These are phyloP conservation scores for Naganishia kalamii DNA, from an alignment of 768 basidiomycete species.

Conservation along the genomic window DNA sequence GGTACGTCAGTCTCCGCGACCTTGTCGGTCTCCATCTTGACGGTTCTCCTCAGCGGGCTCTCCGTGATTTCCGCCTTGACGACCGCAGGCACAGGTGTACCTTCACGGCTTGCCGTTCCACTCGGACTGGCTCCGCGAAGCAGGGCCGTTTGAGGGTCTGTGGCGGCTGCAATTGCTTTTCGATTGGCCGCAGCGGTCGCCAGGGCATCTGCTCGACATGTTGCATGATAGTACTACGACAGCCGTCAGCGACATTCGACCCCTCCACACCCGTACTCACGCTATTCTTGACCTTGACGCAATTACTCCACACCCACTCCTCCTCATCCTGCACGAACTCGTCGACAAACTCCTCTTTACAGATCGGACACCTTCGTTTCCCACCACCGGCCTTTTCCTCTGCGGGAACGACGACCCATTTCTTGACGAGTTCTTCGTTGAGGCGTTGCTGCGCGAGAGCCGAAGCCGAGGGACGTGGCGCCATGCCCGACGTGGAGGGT, in stretches of 20 bases:
- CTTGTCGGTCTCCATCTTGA: background rate
- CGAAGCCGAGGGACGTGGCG: constrained; percentile 47
- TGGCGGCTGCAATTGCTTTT: background rate
- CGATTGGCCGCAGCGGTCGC: constrained; percentile 28
- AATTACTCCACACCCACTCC: constrained; percentile 97
- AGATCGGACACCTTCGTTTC: constrained; percentile 84
- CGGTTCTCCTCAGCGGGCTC: constrained; percentile 11
- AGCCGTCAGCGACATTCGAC: background rate
- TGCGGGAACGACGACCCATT: constrained; percentile 71
- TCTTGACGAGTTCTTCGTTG: constrained; percentile 57
- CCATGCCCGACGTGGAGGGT: background rate
- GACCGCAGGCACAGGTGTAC: constrained; percentile 5
- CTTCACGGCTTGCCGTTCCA: constrained; percentile 19
- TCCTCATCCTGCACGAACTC: constrained; percentile 94
- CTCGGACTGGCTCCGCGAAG: constrained; percentile 17
- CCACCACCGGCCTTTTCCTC: constrained; percentile 56
- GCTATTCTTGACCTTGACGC: constrained; percentile 72
- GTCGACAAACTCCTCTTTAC: constrained; percentile 84
- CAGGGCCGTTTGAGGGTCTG: background rate
- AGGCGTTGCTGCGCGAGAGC: constrained; percentile 62
- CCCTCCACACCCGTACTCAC: constrained; percentile 49
- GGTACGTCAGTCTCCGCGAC: background rate
- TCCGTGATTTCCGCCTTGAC: background rate
- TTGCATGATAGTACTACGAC: constrained; percentile 64
- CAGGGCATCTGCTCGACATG: constrained; percentile 70